These are phyloP conservation scores for Agaricus sinodeliciosus DNA, from an alignment of 768 basidiomycete genomes.

Conservation along the genomic window DNA sequence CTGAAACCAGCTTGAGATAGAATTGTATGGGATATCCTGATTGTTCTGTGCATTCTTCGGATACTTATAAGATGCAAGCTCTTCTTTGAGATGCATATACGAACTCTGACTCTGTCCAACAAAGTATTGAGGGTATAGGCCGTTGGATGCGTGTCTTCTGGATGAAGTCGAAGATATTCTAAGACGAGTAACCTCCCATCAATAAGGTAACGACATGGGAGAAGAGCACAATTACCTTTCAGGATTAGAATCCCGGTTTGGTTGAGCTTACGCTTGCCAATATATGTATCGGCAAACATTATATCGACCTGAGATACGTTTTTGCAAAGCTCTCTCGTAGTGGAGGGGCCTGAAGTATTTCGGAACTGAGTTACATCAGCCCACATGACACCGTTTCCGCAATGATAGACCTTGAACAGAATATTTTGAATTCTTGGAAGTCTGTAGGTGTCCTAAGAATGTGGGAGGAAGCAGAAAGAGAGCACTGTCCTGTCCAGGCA, in stretches of 20 bases:
- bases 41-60: neutral
- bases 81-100: neutral
- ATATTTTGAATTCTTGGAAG: neutral
- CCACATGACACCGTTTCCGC: neutral
- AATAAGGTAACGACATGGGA: neutral
- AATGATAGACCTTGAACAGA: neutral
- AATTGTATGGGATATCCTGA: neutral
- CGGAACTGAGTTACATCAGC: conserved; percentile 1
- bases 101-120: neutral
- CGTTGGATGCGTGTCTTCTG: conserved; percentile 3
- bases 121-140: neutral
- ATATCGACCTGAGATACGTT: neutral
- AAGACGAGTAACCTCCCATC: neutral
- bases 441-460: neutral
- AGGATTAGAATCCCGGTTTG: neutral
- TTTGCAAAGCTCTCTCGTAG: too few relatives aligned
- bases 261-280: neutral
- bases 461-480: neutral
- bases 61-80: neutral
- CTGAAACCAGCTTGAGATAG: neutral
- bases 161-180: conserved; percentile 5
- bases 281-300: neutral
- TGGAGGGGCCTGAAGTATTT: neutral
- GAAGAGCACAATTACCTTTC: neutral
- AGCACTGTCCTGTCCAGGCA: too few relatives aligned